Base-by-base conservation (phyloP, 179 eudicot genomes). In the Nepenthes alata region DNA sequence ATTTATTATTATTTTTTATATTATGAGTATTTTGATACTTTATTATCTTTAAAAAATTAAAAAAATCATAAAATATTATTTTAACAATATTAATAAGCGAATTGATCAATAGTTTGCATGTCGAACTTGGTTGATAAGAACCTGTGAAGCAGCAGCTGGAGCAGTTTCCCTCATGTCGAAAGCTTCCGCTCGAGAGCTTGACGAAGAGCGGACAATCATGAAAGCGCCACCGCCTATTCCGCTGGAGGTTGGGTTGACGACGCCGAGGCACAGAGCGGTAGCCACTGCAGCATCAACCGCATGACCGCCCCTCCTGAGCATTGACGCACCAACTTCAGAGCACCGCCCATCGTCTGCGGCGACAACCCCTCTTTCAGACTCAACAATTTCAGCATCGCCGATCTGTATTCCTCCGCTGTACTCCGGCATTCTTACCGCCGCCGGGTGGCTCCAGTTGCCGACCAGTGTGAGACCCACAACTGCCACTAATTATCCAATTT, bases 241-340 rank as follows among this genome's bases (percentile, higher is more conserved):
- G 58, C 98, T 89, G 0, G 95, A 78, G 88, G 85, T 85, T 5
- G 95, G 81, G 59, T 78, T 80, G 2, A 93, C 90, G 3, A 89
- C 90, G 8, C 98, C 97, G 0, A 86, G 76, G 80, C 98, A 93
- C 70, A 89, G 14, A 5, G 98, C 75, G 0, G 95, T 85, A 3
- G 96, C 98, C 49, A 89, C 97, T 5, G 96, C 88, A 39, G 96
- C 96, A 76, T 93, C 98, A 6, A 93, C 87, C 0, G 97, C 96
- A 37, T 93, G 96, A 3, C 98, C 98, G 0, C 95, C 95, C 15
- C 39, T 62, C 58, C 85, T 64, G n/a, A 93, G 95, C 54, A 85
- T 72, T 10, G 80, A 83, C 10, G 75, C 84, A 35, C 98, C 97
- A 13, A 87, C 85, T 60, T 89, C 84, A 0, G 98, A 93, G 83